Percentiles rank a stretch among this genome's conserved stretches.
Evolutionary conservation across 1,139 yeast species (phyloP).

Genomic region (Arxiozyma telluris): DNA sequence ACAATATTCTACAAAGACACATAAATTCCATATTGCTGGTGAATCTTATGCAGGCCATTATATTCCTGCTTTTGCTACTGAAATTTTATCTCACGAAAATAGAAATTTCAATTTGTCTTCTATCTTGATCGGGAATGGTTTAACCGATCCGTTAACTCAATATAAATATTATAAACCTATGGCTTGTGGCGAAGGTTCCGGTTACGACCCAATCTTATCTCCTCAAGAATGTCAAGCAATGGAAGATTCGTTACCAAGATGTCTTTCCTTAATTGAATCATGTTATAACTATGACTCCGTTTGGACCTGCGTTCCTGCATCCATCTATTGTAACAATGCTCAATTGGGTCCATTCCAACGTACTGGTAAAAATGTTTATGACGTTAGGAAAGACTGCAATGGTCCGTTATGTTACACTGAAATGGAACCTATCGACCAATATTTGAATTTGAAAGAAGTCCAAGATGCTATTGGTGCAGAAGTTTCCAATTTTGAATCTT

Average conservation of each 20-base stretch:
- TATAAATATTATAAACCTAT: conserved; percentile 85
- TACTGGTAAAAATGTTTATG: conserved; percentile 91
- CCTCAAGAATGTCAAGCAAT: conserved; percentile 67
- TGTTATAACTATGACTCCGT: conserved; percentile 75
- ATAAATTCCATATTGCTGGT: conserved; percentile 90
- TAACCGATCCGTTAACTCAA: conserved; percentile 87
- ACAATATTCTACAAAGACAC: conserved; percentile 42
- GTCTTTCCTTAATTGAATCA: conserved; percentile 66
- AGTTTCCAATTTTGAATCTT: conserved; percentile 71
- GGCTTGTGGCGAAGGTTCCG: conserved; percentile 90
- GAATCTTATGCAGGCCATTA: conserved; percentile 99
- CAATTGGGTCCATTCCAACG: conserved; percentile 80
- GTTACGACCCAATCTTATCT: conserved; percentile 68
- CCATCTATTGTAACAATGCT: conserved; percentile 82
- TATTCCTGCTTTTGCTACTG: conserved; percentile 86
- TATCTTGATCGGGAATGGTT: conserved; percentile 89
- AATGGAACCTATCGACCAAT: conserved; percentile 55
- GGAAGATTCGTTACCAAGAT: conserved; percentile 68
- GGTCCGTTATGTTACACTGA: conserved; percentile 75
- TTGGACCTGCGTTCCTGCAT: conserved; percentile 90
- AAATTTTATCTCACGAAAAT: conserved; percentile 69
- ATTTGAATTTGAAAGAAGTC: conserved; percentile 59
- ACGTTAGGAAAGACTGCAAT: conserved; percentile 80
- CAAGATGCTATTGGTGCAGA: conserved; percentile 87
- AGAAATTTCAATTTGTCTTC: conserved; percentile 79